phyloP scores from a whole-genome alignment of 129 eudicot species.

The Tagetes erecta region DNA sequence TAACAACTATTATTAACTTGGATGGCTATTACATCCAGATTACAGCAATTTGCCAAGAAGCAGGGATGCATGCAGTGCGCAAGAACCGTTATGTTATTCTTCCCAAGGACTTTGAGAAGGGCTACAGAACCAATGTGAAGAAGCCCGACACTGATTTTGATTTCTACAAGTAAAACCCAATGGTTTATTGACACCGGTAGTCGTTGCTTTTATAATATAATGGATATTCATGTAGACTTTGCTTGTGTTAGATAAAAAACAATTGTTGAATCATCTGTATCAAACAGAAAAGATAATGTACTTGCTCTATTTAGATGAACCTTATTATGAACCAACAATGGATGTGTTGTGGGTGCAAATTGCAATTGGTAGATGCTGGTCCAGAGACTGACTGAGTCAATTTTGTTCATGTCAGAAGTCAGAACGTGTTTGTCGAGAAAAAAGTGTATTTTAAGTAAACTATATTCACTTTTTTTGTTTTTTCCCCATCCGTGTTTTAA shows the following conservation, averaged over 20 bases:
- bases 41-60: conserved; percentile 90
- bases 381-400: neutral
- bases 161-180: conserved; percentile 63
- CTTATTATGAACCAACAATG: neutral
- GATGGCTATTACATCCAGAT: conserved; percentile 44
- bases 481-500: no score
- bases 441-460: neutral
- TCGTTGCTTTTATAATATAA: neutral
- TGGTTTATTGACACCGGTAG: neutral
- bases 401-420: neutral
- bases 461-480: neutral
- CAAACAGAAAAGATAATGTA: neutral
- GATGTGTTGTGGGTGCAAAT: neutral
- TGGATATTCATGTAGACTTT: conserved; percentile 22
- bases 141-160: conserved; percentile 90
- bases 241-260: conserved; percentile 15
- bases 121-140: conserved; percentile 74
- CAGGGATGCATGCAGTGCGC: conserved; percentile 91
- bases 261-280: neutral
- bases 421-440: neutral
- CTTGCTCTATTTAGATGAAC: neutral
- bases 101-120: conserved; percentile 91
- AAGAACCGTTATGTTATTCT: conserved; percentile 83
- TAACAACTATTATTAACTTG: neutral
- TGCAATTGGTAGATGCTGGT: neutral